Percentiles rank a stretch among this genome's conserved stretches.
These are phyloP conservation scores for Haematococcus lacustris DNA, from an alignment of 139 green algal genomes.

Conservation along the genomic window DNA sequence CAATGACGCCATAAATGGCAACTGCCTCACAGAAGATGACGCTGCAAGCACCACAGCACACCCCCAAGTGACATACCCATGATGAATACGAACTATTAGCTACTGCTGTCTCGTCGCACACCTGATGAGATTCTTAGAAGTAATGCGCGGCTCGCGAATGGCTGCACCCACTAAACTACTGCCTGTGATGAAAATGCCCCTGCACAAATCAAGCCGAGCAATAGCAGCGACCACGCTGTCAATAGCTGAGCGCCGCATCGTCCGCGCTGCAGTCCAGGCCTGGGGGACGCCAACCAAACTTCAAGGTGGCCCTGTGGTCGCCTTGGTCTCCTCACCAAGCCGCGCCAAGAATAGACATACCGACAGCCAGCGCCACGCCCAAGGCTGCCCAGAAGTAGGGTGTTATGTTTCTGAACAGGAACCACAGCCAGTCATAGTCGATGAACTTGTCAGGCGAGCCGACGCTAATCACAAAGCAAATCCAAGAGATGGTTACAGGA, in stretches of 20 bases:
- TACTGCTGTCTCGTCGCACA: conserved; percentile 14
- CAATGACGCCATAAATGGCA: conserved; percentile 99
- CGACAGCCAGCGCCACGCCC: conserved; percentile 83
- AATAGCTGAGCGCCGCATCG: no score
- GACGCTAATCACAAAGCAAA: conserved; percentile 45
- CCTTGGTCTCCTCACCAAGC: conserved; percentile 92
- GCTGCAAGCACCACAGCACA: conserved; percentile 38
- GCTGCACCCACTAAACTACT: conserved; percentile 90
- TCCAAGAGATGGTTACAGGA: conserved; percentile 26
- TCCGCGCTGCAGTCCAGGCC: no score
- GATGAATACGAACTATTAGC: background rate
- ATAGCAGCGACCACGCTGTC: no score
- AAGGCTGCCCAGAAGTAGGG: conserved; percentile 87
- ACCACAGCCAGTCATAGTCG: conserved; percentile 71
- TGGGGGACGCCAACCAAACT: no score
- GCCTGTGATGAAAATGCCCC: conserved; percentile 99
- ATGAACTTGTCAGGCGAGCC: conserved; percentile 51
- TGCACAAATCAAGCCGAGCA: conserved; percentile 21
- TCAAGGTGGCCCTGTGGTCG: no score
- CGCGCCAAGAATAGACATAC: conserved; percentile 87
- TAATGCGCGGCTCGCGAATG: conserved; percentile 90
- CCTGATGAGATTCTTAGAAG: conserved; percentile 99
- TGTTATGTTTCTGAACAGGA: conserved; percentile 79
- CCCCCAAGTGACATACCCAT: background rate
- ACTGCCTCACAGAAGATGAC: conserved; percentile 99